Evolutionary conservation across 2,329 filamentous ascomycete species (phyloP).

Genomic region (Neurospora crassa): DNA sequence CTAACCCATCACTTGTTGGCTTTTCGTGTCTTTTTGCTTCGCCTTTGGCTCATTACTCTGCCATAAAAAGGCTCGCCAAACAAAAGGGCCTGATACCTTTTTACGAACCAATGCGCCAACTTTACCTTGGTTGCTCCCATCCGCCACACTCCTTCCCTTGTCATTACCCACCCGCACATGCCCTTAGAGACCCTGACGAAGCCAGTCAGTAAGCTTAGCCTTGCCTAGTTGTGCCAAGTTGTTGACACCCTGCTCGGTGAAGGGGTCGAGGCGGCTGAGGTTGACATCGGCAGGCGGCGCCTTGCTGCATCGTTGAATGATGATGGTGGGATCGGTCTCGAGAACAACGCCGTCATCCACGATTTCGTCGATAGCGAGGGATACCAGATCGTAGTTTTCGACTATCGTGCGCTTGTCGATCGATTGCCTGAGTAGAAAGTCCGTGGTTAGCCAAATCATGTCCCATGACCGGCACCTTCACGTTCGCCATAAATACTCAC

Average conservation of each 20-base stretch:
- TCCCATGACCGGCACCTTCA: background rate
- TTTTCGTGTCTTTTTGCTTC: background rate
- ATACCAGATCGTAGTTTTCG: slow-evolving; percentile 96
- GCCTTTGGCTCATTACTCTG: background rate
- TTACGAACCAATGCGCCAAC: slow-evolving; percentile 6
- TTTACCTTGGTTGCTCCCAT: slow-evolving; percentile 11
- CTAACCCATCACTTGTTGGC: background rate
- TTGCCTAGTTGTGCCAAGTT: slow-evolving; percentile 92
- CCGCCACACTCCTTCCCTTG: background rate
- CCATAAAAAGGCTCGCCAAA: slow-evolving; percentile 6
- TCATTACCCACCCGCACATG: slow-evolving; percentile 3
- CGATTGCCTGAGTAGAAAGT: slow-evolving; percentile 55
- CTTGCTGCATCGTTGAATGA: slow-evolving; percentile 84
- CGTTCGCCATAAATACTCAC: slow-evolving; percentile 37
- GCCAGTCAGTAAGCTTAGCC: slow-evolving; percentile 79
- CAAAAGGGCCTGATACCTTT: slow-evolving; percentile 10
- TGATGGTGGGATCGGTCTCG: slow-evolving; percentile 91
- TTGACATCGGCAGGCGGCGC: slow-evolving; percentile 86
- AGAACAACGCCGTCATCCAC: slow-evolving; percentile 93
- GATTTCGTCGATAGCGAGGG: slow-evolving; percentile 89
- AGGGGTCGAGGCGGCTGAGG: slow-evolving; percentile 78
- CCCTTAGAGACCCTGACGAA: slow-evolving; percentile 68
- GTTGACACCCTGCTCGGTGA: slow-evolving; percentile 90
- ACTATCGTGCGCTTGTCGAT: slow-evolving; percentile 96
- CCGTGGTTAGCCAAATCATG: background rate